Evolutionary conservation across 208 protist genomes (phyloP), one percentile per base, ranked within the genome.

Genomic region (Crithidia fasciculata): DNA sequence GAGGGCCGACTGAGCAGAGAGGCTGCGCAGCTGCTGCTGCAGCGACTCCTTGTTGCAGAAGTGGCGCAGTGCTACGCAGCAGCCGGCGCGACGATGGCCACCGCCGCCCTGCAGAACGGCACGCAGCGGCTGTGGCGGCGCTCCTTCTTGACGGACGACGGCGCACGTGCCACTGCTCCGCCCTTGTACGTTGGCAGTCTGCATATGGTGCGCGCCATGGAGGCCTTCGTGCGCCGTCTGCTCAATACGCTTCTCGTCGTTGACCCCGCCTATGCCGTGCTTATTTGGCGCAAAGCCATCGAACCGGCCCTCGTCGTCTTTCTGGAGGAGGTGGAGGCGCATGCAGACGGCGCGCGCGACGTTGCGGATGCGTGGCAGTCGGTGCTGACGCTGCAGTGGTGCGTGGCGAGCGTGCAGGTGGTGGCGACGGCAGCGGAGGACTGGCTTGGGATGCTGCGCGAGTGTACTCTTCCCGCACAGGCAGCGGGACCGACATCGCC

Each of bases 221-320:
- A 94, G 54, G 86, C 89, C 8, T 64, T 91, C 8, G 44, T 85
- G 65, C 81, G 82, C 4, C 84, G 89, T 36, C 52, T 91, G 56
- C 45, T 67, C 36, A 64, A 66, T 28, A 80, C 84, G 40, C 73
- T 88, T n/a, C 52, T 75, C 8, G 60, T 84, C 4, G 62, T 74
- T 4, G 55, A 65, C 18, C 36, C 61, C 13, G 16, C 63, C 39
- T 63, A 57, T 36, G 70, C 49, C 0, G 72, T 19, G 16, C 36
- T 72, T 68, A 18, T 82, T 41, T 74, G 72, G 75, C 18, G 16
- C 8, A 45, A 47, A 12, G 59, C 72, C 37, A 72, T 82, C 44
- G 75, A 69, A 36, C 73, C 78, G 52, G 36, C 63, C 6, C 76
- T 84, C 13, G 40, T 49, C 2, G 54, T 39, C 8, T 78, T 77